These are phyloP conservation scores for Boletus holoroseus DNA, from an alignment of 1,284 basidiomycete species.

Conservation along the genomic window DNA sequence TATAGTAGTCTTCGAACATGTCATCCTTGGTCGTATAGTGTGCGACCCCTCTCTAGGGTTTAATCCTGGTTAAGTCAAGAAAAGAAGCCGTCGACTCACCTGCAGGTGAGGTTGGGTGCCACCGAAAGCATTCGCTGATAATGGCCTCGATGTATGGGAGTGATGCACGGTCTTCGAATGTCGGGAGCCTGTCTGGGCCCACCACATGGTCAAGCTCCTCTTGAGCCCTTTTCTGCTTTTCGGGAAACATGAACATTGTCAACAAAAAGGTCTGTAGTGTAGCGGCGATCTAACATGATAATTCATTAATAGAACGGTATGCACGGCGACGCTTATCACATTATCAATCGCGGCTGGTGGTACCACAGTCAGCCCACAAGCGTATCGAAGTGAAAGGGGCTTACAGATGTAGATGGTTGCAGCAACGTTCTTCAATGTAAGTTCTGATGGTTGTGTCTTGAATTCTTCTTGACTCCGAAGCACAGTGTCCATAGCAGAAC, in stretches of 20 bases:
- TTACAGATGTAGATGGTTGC: conserved; percentile 1
- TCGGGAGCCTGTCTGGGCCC: conserved; percentile 6
- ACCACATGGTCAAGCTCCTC: conserved; percentile 2
- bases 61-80: background rate
- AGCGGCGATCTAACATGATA: background rate
- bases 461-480: conserved; percentile 1
- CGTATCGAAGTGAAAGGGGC: background rate
- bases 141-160: conserved; percentile 9
- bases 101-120: conserved; percentile 10
- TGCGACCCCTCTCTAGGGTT: background rate
- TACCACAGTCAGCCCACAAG: background rate
- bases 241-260: conserved; percentile 3
- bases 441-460: background rate
- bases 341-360: conserved; percentile 1
- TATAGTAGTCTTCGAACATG: conserved; percentile 2
- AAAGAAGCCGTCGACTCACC: background rate
- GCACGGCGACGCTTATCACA: background rate
- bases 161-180: conserved; percentile 11
- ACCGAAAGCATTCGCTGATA: conserved; percentile 11
- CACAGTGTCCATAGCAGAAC: background rate
- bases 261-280: conserved; percentile 2
- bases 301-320: background rate
- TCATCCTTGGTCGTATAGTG: conserved; percentile 8
- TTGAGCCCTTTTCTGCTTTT: conserved; percentile 4
- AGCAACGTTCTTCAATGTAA: background rate